These are phyloP conservation scores for Nemophila menziesii DNA, from an alignment of 257 asterid species.

Conservation along the genomic window DNA sequence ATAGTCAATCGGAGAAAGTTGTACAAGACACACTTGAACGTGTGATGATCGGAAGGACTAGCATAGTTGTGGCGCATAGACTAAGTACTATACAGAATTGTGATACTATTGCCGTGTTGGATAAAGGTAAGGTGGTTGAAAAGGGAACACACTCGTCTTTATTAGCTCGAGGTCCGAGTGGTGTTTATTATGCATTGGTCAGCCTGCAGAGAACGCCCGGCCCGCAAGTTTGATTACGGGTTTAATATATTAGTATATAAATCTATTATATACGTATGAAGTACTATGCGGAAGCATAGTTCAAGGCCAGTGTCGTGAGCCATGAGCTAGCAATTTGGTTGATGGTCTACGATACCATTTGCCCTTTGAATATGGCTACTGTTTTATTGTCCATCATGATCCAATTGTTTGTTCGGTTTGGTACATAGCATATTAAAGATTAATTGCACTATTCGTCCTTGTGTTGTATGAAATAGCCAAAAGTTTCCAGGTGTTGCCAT, in stretches of 20 bases:
- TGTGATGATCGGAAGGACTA: constrained; percentile 60
- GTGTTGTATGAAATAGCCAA: no score
- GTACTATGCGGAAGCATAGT: no score
- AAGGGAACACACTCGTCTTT: constrained; percentile 70
- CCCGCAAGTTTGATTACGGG: neutral
- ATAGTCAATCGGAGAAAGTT: constrained; percentile 59
- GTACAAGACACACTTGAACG: constrained; percentile 72
- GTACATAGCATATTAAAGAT: no score
- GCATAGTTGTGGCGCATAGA: constrained; percentile 73
- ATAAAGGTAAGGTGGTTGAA: constrained; percentile 57
- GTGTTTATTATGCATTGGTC: constrained; percentile 53
- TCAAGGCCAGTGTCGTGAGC: no score
- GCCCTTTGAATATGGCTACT: no score
- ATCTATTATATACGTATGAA: neutral
- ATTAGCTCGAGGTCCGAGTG: constrained; percentile 37
- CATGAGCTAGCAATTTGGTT: no score
- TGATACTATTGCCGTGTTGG: constrained; percentile 54
- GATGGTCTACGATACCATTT: no score
- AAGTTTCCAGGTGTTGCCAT: no score
- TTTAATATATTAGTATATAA: neutral
- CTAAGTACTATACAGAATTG: constrained; percentile 62
- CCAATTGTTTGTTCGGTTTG: no score
- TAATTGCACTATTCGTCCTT: no score
- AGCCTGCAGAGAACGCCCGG: constrained; percentile 43
- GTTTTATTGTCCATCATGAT: no score